Base-by-base conservation (phyloP, 257 asterid genomes). In the Craterostigma plantagineum region DNA sequence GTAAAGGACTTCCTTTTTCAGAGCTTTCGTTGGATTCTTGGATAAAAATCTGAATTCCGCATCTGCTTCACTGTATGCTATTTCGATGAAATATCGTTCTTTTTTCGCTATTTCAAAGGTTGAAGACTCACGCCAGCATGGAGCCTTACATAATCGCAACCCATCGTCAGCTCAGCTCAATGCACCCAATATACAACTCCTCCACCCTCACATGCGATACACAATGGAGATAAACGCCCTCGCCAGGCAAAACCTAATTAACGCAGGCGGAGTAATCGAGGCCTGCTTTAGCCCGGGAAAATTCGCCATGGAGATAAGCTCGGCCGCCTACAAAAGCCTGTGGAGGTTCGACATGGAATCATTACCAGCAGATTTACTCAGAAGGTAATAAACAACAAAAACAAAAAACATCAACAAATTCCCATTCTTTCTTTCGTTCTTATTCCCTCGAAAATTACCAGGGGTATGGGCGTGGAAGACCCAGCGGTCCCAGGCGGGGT, bases 391-490 rank as follows among this genome's bases (percentile, higher is more conserved):
- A 7, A 7, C 2, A 11, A 9, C 15, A 40, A 14, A 1, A 5
- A 16, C 45, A 40, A 3, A n/a, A n/a, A n/a, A n/a, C n/a, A n/a
- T n/a, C n/a, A n/a, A n/a, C n/a, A n/a, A n/a, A n/a, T n/a, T 23
- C 6, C 6, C 30, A 23, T 23, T 23, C 30, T 23, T 23, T 23
- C 6, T 23, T 23, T 23, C n/a, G n/a, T n/a, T n/a, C n/a, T n/a
- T n/a, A n/a, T n/a, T n/a, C n/a, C 4, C 30, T 23, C 2, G 6
- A 40, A 4, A 7, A 11, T 14, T 8, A 3, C 1, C 39, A 85
- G 92, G 62, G 96, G 96, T 45, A 48, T 85, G 81, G 94, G 92
- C 6, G 92, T 63, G 52, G 67, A 58, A 61, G 96, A 85, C 56
- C 74, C 81, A 39, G 53, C 33, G 0, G 73, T 78, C 35, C 91